phyloP scores from a whole-genome alignment of 2,329 filamentous ascomycete genomes.

The Paraconiothyrium sp. region DNA sequence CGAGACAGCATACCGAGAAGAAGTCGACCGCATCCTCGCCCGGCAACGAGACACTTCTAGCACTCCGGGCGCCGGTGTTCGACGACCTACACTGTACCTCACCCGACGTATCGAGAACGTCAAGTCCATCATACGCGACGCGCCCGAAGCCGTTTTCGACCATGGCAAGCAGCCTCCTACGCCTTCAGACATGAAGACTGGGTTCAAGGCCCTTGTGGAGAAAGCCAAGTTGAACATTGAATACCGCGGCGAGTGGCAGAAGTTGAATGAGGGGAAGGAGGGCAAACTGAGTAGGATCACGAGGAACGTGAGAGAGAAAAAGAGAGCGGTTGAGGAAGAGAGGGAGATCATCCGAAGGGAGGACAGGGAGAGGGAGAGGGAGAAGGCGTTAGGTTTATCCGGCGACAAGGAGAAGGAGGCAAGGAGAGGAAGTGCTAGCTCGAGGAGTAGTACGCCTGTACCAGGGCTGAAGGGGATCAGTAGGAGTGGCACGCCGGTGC shows the following conservation, averaged over 20 bases:
- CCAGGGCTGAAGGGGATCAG: slow-evolving; percentile 26
- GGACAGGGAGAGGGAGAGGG: slow-evolving; percentile 35
- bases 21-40: slow-evolving; percentile 76
- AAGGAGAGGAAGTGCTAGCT: slow-evolving; percentile 17
- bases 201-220: slow-evolving; percentile 48
- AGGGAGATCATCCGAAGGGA: slow-evolving; percentile 43
- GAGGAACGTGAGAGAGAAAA: slow-evolving; percentile 44
- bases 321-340: slow-evolving; percentile 42
- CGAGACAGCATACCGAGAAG: slow-evolving; percentile 84
- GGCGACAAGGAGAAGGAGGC: slow-evolving; percentile 26
- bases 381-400: slow-evolving; percentile 22
- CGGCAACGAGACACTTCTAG: slow-evolving; percentile 31
- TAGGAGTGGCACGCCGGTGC: slow-evolving; percentile 37
- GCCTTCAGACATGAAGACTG: slow-evolving; percentile 40
- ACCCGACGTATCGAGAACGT: slow-evolving; percentile 59
- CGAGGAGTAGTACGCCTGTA: slow-evolving; percentile 24
- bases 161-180: slow-evolving; percentile 34
- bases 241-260: slow-evolving; percentile 43
- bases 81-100: slow-evolving; percentile 65
- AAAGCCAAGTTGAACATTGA: slow-evolving; percentile 47
- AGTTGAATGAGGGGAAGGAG: slow-evolving; percentile 45
- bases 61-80: slow-evolving; percentile 44
- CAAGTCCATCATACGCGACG: slow-evolving; percentile 47
- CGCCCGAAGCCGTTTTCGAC: slow-evolving; percentile 44
- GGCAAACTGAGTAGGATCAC: slow-evolving; percentile 42